Conservation (phyloP, 306 rosid genomes). For the Arachis hypogaea region DNA sequence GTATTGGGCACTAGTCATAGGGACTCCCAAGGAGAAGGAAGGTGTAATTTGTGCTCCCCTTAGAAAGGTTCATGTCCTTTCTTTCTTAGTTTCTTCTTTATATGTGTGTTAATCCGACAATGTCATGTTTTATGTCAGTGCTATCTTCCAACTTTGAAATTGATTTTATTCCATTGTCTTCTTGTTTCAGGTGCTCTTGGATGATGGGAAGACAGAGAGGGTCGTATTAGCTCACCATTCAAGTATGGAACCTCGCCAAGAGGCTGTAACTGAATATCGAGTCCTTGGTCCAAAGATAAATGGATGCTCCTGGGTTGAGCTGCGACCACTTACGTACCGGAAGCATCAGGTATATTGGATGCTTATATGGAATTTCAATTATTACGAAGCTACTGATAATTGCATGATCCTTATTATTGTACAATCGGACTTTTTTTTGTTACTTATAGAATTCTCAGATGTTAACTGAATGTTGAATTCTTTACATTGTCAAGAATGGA, state of each 20-base stretch:
- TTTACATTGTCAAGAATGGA: background rate
- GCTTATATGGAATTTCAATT: background rate
- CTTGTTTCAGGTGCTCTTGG: conserved; percentile 71
- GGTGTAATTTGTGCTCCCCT: conserved; percentile 86
- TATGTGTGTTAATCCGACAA: conserved; percentile 19
- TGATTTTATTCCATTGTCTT: conserved; percentile 26
- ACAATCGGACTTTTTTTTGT: conserved; percentile 14
- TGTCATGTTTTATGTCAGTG: conserved; percentile 25
- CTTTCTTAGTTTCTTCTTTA: conserved; percentile 22
- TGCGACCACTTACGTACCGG: conserved; percentile 77
- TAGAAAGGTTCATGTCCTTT: conserved; percentile 66
- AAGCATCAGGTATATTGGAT: conserved; percentile 80
- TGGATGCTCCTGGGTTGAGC: conserved; percentile 97
- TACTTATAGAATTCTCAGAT: conserved; percentile 5
- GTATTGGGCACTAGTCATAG: conserved; percentile 93
- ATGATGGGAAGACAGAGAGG: conserved; percentile 96
- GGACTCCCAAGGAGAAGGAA: conserved; percentile 82
- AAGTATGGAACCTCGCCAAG: conserved; percentile 80
- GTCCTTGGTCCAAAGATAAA: conserved; percentile 90
- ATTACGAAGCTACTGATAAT: conserved; percentile 11
- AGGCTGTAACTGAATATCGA: conserved; percentile 87
- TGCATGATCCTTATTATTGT: background rate
- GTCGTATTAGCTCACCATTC: conserved; percentile 74
- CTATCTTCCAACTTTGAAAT: conserved; percentile 22
- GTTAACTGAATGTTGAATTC: conserved; percentile 10